Evolutionary conservation across 805 yeast genomes (phyloP), one percentile per base, ranked within the genome.

Genomic region (Trichomonascus vanleenenianus): DNA sequence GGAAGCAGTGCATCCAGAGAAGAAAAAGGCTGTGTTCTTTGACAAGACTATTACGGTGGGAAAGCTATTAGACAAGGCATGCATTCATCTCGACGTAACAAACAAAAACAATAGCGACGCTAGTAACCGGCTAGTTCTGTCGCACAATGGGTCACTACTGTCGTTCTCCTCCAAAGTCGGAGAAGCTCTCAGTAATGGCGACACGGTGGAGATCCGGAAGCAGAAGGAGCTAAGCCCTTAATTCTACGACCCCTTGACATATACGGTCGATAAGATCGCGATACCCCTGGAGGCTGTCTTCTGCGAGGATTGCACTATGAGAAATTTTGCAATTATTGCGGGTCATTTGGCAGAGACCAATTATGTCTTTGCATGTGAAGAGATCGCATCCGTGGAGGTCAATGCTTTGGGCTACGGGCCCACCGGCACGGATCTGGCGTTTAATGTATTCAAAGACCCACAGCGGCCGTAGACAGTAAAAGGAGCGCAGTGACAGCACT

Each of bases 21-120:
- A 57, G 43, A 49, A 42, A 12, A 40, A 48, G 35, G 51, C 57
- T 5, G 49, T 58, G 43, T 61, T 48, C 47, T 61, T 55, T 40
- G 47, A 47, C 31, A 43, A 43, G 39, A 40, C 49, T 18, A 40
- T 40, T 10, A 44, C 37, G 3, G 50, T 55, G 1, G 65, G 65
- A 27, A 52, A 49, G 22, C 51, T 53, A n/a, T 47, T 58, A 9
- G 65, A 61, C 46, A 36, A 45, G 15, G 59, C 56, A n/a, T 46
- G 54, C 25, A 44, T 35, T 33, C 43, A 45, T 12, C 56, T 59
- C 25, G 60, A 53, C 39, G 44, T 55, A 4, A 15, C 51, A 12
- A 48, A 43, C 42, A 50, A 49, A 40, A 47, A 49, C 47, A 51
- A 46, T 39, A 15, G 42, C 11, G 40, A 25, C n/a, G 41, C 42